Conservation (phyloP, 768 basidiomycete genomes). For the Mycena vitilis region DNA sequence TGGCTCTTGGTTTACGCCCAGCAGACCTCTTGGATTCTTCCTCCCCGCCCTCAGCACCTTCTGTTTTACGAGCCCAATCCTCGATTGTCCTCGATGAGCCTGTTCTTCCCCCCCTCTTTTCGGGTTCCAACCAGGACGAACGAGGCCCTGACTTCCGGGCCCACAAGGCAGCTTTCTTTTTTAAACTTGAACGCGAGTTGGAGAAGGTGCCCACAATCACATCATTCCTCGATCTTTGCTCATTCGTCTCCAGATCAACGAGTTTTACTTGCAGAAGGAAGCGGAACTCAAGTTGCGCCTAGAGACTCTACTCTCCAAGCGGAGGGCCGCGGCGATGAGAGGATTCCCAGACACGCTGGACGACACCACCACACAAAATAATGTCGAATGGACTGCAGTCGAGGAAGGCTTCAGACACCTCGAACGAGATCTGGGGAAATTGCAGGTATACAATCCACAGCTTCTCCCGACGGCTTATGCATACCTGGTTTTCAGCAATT, state of each 20-base stretch:
- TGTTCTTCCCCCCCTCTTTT: constrained; percentile 67
- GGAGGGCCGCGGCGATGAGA: constrained; percentile 83
- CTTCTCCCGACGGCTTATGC: constrained; percentile 36
- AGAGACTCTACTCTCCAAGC: constrained; percentile 92
- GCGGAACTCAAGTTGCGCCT: constrained; percentile 93
- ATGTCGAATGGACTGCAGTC: constrained; percentile 95
- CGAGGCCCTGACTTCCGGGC: constrained; percentile 90
- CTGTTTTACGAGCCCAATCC: constrained; percentile 8
- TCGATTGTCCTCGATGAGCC: constrained; percentile 50
- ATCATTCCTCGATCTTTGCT: constrained; percentile 5
- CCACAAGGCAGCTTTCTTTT: constrained; percentile 98
- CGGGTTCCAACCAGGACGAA: constrained; percentile 71
- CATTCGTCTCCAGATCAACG: constrained; percentile 80
- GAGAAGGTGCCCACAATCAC: constrained; percentile 78
- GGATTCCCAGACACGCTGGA: constrained; percentile 76
- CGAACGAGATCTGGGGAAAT: constrained; percentile 93
- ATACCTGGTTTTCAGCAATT: constrained; percentile 75
- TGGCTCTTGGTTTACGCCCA: constrained; percentile 86
- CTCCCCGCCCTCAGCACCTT: constrained; percentile 44
- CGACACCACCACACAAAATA: constrained; percentile 67
- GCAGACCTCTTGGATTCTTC: constrained; percentile 55
- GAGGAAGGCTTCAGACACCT: constrained; percentile 96
- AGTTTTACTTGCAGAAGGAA: constrained; percentile 97
- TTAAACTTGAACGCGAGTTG: constrained; percentile 96
- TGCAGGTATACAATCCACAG: constrained; percentile 72